A percentile compares a stretch with the other conserved stretches of the same genome.
phyloP scores from a whole-genome alignment of 352 stramenopile genomes.

The Pythium rishiriense region DNA sequence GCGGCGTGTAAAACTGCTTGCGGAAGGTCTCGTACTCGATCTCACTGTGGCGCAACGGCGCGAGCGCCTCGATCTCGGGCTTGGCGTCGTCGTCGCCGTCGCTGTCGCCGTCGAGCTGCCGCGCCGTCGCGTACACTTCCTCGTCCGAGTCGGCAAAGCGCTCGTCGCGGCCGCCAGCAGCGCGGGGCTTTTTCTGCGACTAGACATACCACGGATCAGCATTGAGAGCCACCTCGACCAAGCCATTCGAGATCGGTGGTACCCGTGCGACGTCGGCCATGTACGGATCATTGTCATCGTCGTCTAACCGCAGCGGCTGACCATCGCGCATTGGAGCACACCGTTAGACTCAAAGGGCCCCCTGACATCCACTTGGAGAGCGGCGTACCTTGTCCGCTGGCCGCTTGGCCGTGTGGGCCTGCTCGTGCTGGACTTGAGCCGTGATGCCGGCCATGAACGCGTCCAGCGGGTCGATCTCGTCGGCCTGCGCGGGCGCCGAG shows the following conservation, averaged over 20 bases:
- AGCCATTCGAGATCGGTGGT: neutral
- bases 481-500: neutral
- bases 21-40: conserved; percentile 84
- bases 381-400: neutral
- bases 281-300: conserved; percentile 36
- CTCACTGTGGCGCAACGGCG: conserved; percentile 61
- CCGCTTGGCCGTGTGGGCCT: conserved; percentile 6
- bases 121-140: conserved; percentile 73
- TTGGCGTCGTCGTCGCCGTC: conserved; percentile 35
- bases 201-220: conserved; percentile 7
- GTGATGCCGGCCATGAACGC: conserved; percentile 86
- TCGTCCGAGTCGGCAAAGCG: conserved; percentile 60
- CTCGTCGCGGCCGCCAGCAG: neutral
- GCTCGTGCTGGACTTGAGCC: conserved; percentile 62
- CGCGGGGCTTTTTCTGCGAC: conserved; percentile 41
- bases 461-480: conserved; percentile 80
- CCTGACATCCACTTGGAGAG: neutral
- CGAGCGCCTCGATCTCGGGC: conserved; percentile 74
- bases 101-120: conserved; percentile 40
- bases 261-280: conserved; percentile 36
- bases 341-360: neutral
- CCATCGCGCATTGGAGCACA: neutral
- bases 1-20: conserved; percentile 70
- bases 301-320: conserved; percentile 24
- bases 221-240: neutral